Percentiles rank a stretch among this genome's conserved stretches.
These are phyloP conservation scores for Geosmithia flava DNA, from an alignment of 2,329 filamentous ascomycete species.

Conservation along the genomic window DNA sequence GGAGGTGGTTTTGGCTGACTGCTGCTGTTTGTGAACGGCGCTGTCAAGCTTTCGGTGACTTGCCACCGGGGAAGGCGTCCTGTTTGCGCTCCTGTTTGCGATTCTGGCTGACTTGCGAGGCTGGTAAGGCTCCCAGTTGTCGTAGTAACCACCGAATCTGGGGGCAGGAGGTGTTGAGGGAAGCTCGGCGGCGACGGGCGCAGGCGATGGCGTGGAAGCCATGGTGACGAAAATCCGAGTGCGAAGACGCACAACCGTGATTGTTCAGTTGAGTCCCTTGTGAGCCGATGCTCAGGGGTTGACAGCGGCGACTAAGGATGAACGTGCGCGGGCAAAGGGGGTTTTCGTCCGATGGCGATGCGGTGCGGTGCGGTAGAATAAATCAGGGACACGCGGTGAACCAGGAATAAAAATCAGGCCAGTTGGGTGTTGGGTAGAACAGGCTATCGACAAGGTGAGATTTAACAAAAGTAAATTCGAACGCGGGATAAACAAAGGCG, in stretches of 20 bases:
- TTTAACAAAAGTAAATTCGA: background rate
- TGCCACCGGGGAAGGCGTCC: constrained; percentile 39
- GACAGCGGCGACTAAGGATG: background rate
- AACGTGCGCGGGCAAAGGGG: background rate
- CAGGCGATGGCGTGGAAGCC: constrained; percentile 4
- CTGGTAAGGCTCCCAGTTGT: constrained; percentile 61
- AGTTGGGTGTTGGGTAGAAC: background rate
- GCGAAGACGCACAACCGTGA: background rate
- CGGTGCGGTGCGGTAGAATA: background rate
- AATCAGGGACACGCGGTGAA: background rate
- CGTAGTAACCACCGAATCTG: constrained; percentile 21
- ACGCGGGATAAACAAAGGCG: background rate
- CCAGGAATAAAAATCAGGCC: background rate
- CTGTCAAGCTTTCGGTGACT: background rate
- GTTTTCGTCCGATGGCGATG: background rate
- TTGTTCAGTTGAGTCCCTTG: too few relatives aligned
- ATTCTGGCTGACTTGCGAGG: constrained; percentile 58
- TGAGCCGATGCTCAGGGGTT: too few relatives aligned
- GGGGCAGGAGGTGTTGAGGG: constrained; percentile 3
- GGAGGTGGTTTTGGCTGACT: background rate
- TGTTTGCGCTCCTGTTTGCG: constrained; percentile 39
- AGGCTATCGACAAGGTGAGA: background rate
- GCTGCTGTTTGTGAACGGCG: background rate
- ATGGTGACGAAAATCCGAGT: background rate
- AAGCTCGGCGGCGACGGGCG: background rate